Evolutionary conservation across 2,329 filamentous ascomycete genomes (phyloP).

Genomic region (Aspergillus hortae): DNA sequence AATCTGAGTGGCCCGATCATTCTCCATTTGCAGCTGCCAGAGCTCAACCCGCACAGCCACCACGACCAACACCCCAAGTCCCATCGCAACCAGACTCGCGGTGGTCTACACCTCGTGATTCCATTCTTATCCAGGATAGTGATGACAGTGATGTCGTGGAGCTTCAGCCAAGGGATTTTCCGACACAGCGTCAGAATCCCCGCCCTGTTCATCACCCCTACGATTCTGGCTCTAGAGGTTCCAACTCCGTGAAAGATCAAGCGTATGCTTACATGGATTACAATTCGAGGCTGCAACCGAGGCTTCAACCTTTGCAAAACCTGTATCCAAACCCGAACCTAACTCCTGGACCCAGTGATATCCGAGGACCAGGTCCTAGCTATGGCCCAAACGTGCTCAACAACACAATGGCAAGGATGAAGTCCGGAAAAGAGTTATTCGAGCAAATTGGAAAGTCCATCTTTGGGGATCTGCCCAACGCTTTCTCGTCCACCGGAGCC

Average conservation of each 20-base stretch:
- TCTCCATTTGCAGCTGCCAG: background rate
- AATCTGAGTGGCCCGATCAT: background rate
- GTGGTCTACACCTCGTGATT: background rate
- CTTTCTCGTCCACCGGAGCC: constrained; percentile 1
- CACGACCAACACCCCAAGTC: background rate
- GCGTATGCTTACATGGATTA: background rate
- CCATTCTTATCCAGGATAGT: constrained; percentile 11
- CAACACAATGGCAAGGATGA: constrained; percentile 18
- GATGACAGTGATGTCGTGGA: constrained; percentile 35
- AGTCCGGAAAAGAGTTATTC: constrained; percentile 12
- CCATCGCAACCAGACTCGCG: too few relatives aligned
- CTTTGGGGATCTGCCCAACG: constrained; percentile 2
- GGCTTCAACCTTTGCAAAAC: background rate
- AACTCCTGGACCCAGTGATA: constrained; percentile 3
- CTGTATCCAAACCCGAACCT: background rate
- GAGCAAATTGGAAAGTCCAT: constrained; percentile 10
- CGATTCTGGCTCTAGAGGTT: background rate
- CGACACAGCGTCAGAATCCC: background rate
- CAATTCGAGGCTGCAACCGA: background rate
- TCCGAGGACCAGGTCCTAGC: constrained; percentile 1
- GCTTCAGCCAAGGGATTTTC: constrained; percentile 22
- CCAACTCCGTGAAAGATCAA: background rate
- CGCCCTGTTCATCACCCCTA: background rate
- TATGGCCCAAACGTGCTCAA: constrained; percentile 16
- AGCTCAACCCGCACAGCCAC: too few relatives aligned